These are phyloP conservation scores for Protomyces inouyei DNA, from an alignment of 1,139 yeast genomes.

Conservation along the genomic window DNA sequence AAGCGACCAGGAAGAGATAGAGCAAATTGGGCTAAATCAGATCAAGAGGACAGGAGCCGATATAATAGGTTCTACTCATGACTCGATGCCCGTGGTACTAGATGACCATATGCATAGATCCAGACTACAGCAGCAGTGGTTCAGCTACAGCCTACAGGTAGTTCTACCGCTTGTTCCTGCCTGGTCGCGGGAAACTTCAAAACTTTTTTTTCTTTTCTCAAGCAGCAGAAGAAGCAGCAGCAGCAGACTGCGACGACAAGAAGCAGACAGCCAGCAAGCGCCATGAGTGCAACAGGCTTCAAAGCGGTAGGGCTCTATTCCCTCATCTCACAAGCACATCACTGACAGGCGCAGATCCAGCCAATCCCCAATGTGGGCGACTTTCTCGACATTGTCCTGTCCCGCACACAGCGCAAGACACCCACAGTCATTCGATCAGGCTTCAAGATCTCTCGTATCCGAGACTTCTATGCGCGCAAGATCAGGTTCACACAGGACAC, in stretches of 20 bases:
- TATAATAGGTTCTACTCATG: too few species aligned
- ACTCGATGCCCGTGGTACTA: too few species aligned
- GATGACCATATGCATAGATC: too few species aligned
- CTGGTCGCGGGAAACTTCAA: not conserved
- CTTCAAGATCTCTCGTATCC: slow-evolving; percentile 88
- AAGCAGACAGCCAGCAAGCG: too few species aligned
- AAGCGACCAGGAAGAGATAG: too few species aligned
- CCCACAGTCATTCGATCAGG: slow-evolving; percentile 90
- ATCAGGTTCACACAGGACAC: slow-evolving; percentile 96
- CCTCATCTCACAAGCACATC: not conserved
- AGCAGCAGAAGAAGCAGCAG: not conserved
- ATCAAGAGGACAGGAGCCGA: too few species aligned
- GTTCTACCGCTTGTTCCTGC: not conserved
- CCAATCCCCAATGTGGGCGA: slow-evolving; percentile 30
- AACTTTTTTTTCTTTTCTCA: not conserved
- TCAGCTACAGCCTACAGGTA: too few species aligned
- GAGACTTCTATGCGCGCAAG: slow-evolving; percentile 98
- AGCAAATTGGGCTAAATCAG: too few species aligned
- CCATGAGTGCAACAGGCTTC: slow-evolving; percentile 9
- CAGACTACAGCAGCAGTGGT: too few species aligned
- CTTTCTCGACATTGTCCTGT: slow-evolving; percentile 90
- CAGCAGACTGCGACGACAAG: too few species aligned
- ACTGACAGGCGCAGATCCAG: slow-evolving; percentile 14
- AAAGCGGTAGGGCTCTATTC: not conserved
- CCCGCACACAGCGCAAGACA: slow-evolving; percentile 90